A percentile compares a stretch with the other conserved stretches of the same genome.
These are phyloP conservation scores for Annona cherimola DNA, from an alignment of 164 flowering plant genomes.

Conservation along the genomic window DNA sequence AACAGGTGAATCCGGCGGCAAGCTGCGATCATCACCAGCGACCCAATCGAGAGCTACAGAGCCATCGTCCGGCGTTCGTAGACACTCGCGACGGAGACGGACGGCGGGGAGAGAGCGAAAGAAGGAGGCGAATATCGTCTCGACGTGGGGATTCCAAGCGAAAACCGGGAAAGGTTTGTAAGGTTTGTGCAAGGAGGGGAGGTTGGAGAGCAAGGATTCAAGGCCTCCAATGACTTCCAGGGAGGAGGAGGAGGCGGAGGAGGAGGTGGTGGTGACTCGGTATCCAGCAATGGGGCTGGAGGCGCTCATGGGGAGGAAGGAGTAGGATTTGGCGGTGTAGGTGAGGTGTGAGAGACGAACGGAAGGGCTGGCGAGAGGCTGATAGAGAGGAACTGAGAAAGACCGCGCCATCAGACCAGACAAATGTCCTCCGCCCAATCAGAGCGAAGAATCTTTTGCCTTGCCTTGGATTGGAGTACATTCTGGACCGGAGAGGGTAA, in stretches of 20 bases:
- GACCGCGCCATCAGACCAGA: not conserved
- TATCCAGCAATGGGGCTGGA: not conserved
- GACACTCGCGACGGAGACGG: conserved; percentile 62
- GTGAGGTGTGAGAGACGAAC: not conserved
- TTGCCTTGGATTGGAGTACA: too few relatives aligned
- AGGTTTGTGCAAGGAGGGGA: conserved; percentile 39
- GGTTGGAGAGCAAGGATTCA: conserved; percentile 34
- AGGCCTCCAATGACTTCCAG: conserved; percentile 54
- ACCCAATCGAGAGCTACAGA: conserved; percentile 85
- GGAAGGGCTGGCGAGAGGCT: not conserved
- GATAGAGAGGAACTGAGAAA: not conserved
- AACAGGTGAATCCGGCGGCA: conserved; percentile 59
- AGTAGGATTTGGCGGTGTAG: not conserved
- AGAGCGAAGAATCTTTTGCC: too few relatives aligned
- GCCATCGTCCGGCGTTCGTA: conserved; percentile 65
- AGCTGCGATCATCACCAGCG: conserved; percentile 44
- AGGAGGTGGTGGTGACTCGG: not conserved
- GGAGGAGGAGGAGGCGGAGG: conserved; percentile 17
- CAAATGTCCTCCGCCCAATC: too few relatives aligned
- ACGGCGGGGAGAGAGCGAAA: conserved; percentile 67
- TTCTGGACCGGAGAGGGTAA: too few relatives aligned
- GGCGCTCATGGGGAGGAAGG: not conserved
- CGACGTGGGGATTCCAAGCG: conserved; percentile 68
- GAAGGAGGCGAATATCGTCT: conserved; percentile 83
- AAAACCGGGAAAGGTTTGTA: conserved; percentile 63